phyloP scores from a whole-genome alignment of 2,329 filamentous ascomycete genomes.

The Talaromyces sp. region DNA sequence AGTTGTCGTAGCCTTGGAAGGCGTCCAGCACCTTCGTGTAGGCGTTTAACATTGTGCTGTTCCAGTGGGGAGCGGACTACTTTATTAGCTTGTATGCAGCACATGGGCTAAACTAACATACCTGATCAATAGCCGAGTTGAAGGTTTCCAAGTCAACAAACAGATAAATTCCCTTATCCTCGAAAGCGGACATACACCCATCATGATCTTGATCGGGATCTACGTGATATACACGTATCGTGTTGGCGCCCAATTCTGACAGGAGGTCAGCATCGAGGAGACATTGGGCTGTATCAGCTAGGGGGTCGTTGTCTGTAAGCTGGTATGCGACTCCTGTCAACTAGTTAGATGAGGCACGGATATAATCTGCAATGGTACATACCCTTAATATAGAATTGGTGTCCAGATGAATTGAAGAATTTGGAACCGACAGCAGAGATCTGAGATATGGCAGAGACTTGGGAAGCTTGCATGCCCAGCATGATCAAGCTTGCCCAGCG shows the following conservation, averaged over 20 bases:
- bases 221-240: constrained; percentile 78
- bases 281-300: too few species aligned
- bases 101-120: not conserved
- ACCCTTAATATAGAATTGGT: constrained; percentile 85
- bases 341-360: not conserved
- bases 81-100: not conserved
- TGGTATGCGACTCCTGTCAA: constrained; percentile 68
- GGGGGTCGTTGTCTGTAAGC: constrained; percentile 53
- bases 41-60: constrained; percentile 62
- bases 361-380: not conserved
- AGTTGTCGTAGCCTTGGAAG: constrained; percentile 74
- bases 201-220: constrained; percentile 67
- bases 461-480: constrained; percentile 27
- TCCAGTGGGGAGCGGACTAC: constrained; percentile 66
- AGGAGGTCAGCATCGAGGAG: too few species aligned
- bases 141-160: constrained; percentile 71
- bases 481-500: constrained; percentile 25
- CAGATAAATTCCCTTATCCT: constrained; percentile 75
- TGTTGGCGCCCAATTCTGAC: constrained; percentile 68
- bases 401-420: constrained; percentile 76
- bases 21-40: constrained; percentile 72
- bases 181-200: constrained; percentile 77
- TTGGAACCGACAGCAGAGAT: constrained; percentile 69
- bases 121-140: constrained; percentile 30
- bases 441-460: constrained; percentile 48